Percentiles rank a stretch among this genome's conserved stretches.
phyloP scores from a whole-genome alignment of 192 early-diverging fungal genomes.

The Jimgerdemannia lactiflua region DNA sequence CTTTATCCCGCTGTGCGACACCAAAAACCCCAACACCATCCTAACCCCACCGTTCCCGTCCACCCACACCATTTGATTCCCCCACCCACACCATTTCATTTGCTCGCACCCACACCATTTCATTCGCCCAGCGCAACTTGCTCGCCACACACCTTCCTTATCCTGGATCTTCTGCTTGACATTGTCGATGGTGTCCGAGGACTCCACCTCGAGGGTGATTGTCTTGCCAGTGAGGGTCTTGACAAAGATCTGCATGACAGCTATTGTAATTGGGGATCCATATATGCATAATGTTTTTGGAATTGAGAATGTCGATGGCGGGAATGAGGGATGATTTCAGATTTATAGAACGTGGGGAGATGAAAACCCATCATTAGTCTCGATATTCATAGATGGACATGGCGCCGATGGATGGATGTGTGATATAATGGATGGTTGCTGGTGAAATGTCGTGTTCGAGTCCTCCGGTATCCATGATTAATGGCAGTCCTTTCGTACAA shows the following conservation, averaged over 20 bases:
- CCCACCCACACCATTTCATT: not conserved
- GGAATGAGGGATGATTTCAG: no score
- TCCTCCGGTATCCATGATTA: not conserved
- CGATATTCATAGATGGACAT: no score
- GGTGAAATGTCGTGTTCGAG: not conserved
- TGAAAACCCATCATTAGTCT: no score
- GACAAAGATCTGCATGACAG: slow-evolving; percentile 64
- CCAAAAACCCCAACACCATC: no score
- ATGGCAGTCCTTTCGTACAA: not conserved
- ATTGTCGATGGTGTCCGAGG: slow-evolving; percentile 56
- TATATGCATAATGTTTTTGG: no score
- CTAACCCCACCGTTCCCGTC: no score
- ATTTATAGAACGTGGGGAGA: no score
- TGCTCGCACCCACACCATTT: not conserved
- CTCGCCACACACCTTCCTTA: slow-evolving; percentile 41
- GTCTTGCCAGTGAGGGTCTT: slow-evolving; percentile 68
- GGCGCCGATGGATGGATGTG: not conserved
- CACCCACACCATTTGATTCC: not conserved
- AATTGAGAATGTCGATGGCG: no score
- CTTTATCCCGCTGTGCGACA: no score
- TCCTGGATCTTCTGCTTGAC: slow-evolving; percentile 65
- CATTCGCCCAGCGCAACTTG: not conserved
- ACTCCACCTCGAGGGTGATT: slow-evolving; percentile 65
- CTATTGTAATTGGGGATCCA: not conserved
- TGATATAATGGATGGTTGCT: not conserved